Base-by-base conservation (phyloP, 148 eudicot genomes). In the Dianthus caryophyllus region DNA sequence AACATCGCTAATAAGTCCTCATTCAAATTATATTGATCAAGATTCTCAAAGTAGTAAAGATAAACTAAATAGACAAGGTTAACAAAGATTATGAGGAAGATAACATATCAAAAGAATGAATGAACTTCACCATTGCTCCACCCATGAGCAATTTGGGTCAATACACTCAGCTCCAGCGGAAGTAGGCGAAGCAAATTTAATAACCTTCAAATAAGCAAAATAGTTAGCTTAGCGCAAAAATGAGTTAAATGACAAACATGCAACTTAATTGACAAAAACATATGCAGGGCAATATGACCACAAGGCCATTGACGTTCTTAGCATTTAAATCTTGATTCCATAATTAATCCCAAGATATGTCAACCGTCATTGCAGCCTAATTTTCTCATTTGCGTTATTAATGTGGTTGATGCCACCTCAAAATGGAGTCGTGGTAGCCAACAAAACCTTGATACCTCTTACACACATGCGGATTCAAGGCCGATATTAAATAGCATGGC, bases 131-230 rank as follows among this genome's bases (percentile, higher is more conserved):
- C 81, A 81, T 61, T 77, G 84, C 65, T 81, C 84, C 49, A 81
- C 79, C 84, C 84, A 81, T 49, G 79, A 64, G 61, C 84, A 81
- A 65, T 75, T 63, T 15, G 81, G 75, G 70, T 81, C 84, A 54
- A 81, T 81, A 67, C 84, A 81, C 69, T 81, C 84, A 41, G 84
- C 84, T 72, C 84, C 81, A 47, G 84, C 84, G 60, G 84, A 81
- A 60, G 79, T 78, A 50, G 81, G 81, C 29, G 84, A 81, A 52
- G 81, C 74, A 75, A 58, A 81, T 72, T 60, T 81, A 68, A 81
- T 81, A 51, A 81, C 84, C 84, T 81, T 64, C 75, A 74, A 66
- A 67, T 21, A 66, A 75, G 61, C 31, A 56, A 50, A 44, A 24
- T 18, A 52, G 15, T 65, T n/a, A 71, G 39, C 17, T n/a, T 6